Conservation (phyloP, 1,139 yeast genomes). For the Yamadazyma conglobata region DNA sequence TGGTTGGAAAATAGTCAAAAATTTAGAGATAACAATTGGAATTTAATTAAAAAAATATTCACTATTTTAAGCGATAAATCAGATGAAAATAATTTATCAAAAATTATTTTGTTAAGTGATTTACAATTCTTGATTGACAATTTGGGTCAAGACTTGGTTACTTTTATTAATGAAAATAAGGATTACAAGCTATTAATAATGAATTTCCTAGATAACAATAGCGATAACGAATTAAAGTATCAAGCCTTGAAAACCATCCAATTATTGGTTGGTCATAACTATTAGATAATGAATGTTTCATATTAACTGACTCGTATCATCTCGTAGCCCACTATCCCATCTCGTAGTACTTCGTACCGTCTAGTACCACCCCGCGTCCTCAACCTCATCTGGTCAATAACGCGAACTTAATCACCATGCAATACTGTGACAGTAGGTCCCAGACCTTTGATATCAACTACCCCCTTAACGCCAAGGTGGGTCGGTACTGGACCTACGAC, state of each 20-base stretch:
- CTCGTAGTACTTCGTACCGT: too few species aligned
- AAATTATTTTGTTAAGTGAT: constrained; percentile 53
- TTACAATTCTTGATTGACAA: constrained; percentile 42
- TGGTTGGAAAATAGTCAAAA: constrained; percentile 80
- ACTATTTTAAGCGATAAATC: constrained; percentile 28
- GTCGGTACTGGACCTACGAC: constrained; percentile 17
- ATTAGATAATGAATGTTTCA: too few species aligned
- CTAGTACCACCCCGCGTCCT: neutral
- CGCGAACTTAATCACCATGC: constrained; percentile 15
- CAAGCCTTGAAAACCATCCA: constrained; percentile 96
- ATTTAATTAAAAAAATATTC: constrained; percentile 54
- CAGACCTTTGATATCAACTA: constrained; percentile 14
- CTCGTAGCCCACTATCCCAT: too few species aligned
- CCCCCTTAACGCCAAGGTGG: constrained; percentile 12
- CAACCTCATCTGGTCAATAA: neutral
- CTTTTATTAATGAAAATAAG: constrained; percentile 53
- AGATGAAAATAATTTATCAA: constrained; percentile 22
- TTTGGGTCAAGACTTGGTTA: constrained; percentile 61
- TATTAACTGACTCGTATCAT: too few species aligned
- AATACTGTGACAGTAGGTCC: constrained; percentile 17
- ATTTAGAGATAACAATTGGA: constrained; percentile 78
- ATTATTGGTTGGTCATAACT: constrained; percentile 72
- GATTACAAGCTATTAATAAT: constrained; percentile 70
- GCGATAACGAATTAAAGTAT: constrained; percentile 84
- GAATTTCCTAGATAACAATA: constrained; percentile 68